phyloP scores from a whole-genome alignment of 2,329 filamentous ascomycete species.

The Verticillium longisporum region DNA sequence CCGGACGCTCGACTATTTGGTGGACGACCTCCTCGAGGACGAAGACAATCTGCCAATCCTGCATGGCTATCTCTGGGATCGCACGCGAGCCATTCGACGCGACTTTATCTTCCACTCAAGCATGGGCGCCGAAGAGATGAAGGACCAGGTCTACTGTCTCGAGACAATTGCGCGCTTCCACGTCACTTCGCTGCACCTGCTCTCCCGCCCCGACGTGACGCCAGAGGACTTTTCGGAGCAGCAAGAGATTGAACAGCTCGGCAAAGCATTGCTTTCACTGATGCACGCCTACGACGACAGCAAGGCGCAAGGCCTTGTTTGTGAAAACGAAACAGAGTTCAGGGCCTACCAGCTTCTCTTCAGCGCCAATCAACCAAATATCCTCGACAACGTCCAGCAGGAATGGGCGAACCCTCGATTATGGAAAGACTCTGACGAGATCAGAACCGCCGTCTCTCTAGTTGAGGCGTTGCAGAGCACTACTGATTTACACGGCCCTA shows the following conservation, averaged over 20 bases:
- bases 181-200: conserved; percentile 56
- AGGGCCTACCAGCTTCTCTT: conserved; percentile 59
- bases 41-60: conserved; percentile 47
- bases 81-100: conserved; percentile 59
- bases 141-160: conserved; percentile 54
- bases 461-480: conserved; percentile 55
- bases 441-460: conserved; percentile 54
- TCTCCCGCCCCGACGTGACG: conserved; percentile 49
- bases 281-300: conserved; percentile 62
- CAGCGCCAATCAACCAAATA: conserved; percentile 51
- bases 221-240: conserved; percentile 58
- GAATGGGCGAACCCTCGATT: conserved; percentile 46
- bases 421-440: conserved; percentile 47
- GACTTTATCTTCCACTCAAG: conserved; percentile 63
- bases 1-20: conserved; percentile 55
- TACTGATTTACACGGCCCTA: conserved; percentile 48
- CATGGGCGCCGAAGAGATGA: conserved; percentile 49
- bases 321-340: conserved; percentile 60
- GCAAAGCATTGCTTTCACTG: conserved; percentile 57
- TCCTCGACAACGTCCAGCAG: conserved; percentile 44
- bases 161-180: conserved; percentile 63
- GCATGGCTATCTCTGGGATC: conserved; percentile 63
- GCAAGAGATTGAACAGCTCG: conserved; percentile 61
- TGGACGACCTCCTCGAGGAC: conserved; percentile 49
- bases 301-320: conserved; percentile 47